Conservation (phyloP, 2,329 filamentous ascomycete species). For the Thielaviopsis musarum region DNA sequence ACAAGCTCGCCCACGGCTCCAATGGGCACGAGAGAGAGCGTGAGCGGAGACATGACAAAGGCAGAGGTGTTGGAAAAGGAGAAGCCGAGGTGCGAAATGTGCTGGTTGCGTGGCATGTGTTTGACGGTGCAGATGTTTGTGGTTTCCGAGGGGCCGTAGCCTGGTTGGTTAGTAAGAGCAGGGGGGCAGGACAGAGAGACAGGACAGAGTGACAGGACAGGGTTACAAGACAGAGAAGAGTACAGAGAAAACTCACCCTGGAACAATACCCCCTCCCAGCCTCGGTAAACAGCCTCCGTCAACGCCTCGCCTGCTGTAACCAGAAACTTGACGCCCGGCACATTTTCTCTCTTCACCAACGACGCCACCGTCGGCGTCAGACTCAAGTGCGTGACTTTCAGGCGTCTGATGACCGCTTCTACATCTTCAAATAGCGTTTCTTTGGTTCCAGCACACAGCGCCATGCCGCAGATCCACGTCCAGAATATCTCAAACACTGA, state of each 20-base stretch:
- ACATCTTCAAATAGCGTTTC: constrained; percentile 59
- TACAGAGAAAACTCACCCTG: constrained; percentile 34
- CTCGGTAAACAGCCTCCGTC: constrained; percentile 50
- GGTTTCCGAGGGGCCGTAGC: constrained; percentile 71
- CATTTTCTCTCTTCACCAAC: constrained; percentile 48
- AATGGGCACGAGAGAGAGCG: constrained; percentile 39
- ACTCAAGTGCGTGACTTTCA: constrained; percentile 63
- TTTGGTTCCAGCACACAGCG: constrained; percentile 58
- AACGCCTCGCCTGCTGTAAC: constrained; percentile 71
- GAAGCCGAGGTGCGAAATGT: constrained; percentile 59
- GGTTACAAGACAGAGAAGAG: too few species aligned
- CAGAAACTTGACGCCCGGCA: constrained; percentile 56
- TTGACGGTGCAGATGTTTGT: constrained; percentile 77
- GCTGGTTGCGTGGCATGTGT: constrained; percentile 37
- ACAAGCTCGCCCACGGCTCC: constrained; percentile 71
- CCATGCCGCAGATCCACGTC: constrained; percentile 62
- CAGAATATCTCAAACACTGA: constrained; percentile 88
- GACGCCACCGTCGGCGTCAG: constrained; percentile 74
- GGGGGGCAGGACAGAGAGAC: too few species aligned
- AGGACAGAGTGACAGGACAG: too few species aligned
- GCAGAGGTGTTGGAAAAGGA: constrained; percentile 61
- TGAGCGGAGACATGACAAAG: constrained; percentile 37
- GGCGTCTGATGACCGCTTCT: constrained; percentile 43
- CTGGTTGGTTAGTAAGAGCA: too few species aligned
- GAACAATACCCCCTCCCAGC: constrained; percentile 53